Percentiles rank a stretch among this genome's conserved stretches.
Evolutionary conservation across 208 protist species (phyloP).

Genomic region (Crithidia fasciculata): DNA sequence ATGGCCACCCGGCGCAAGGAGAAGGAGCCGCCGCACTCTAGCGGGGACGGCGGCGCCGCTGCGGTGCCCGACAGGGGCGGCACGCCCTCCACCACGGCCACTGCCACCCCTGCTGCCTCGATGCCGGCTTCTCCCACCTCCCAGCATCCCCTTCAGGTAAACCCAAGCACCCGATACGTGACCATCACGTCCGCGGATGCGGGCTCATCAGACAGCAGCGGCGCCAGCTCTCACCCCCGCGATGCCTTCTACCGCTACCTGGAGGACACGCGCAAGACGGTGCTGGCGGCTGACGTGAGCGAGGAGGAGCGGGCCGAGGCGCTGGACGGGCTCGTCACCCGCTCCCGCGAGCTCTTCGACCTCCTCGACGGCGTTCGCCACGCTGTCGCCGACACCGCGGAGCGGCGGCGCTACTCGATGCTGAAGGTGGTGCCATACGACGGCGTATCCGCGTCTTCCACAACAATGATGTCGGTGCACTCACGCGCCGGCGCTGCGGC

Average conservation of each 20-base stretch:
- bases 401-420: constrained; percentile 15
- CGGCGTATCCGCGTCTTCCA: constrained; percentile 6
- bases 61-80: no score
- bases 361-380: constrained; percentile 25
- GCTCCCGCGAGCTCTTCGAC: constrained; percentile 32
- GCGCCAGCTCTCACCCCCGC: neutral
- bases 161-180: no score
- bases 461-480: neutral
- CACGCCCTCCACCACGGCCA: no score
- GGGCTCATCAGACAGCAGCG: neutral
- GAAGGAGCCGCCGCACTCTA: neutral
- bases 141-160: no score
- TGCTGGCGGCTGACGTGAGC: constrained; percentile 11
- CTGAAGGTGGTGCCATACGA: constrained; percentile 28
- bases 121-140: no score
- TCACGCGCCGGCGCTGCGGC: neutral
- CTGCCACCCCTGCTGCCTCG: no score
- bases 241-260: constrained; percentile 25
- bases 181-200: no score
- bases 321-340: constrained; percentile 27
- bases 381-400: constrained; percentile 1
- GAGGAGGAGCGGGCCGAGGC: constrained; percentile 20
- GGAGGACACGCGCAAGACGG: constrained; percentile 16
- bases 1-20: neutral
- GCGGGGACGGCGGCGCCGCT: no score